These are phyloP conservation scores for Xylaria sp. DNA, from an alignment of 2,329 filamentous ascomycete species.

Conservation along the genomic window DNA sequence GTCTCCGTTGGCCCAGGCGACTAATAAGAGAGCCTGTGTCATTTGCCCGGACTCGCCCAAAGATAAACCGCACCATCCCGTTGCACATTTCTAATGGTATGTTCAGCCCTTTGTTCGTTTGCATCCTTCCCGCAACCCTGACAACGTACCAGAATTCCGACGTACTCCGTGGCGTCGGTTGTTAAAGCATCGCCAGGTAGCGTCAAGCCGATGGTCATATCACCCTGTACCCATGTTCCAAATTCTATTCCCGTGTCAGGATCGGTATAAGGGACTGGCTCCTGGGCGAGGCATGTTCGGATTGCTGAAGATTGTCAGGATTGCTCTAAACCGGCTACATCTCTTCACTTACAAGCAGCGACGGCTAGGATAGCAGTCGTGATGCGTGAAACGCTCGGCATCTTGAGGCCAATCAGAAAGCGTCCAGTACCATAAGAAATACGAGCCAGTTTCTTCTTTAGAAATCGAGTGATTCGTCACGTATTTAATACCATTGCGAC, in stretches of 20 bases:
- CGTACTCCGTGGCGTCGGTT: conserved; percentile 46
- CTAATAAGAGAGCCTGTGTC: conserved; percentile 56
- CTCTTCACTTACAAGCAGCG: conserved; percentile 43
- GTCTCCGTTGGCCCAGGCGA: conserved; percentile 65
- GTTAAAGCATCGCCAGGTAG: conserved; percentile 47
- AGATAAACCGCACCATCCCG: conserved; percentile 48
- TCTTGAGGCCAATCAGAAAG: conserved; percentile 43
- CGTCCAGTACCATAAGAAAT: conserved; percentile 40
- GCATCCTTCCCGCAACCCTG: background rate
- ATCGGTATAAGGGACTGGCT: conserved; percentile 45
- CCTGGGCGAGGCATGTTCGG: conserved; percentile 45
- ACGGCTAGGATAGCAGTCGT: conserved; percentile 46
- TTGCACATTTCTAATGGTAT: conserved; percentile 44
- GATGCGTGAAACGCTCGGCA: conserved; percentile 46
- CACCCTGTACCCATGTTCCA: conserved; percentile 45
- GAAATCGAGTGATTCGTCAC: conserved; percentile 31
- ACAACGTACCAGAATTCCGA: conserved; percentile 46
- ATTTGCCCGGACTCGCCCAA: conserved; percentile 49
- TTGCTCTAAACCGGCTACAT: background rate
- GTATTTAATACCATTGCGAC: conserved; percentile 43
- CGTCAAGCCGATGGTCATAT: conserved; percentile 45
- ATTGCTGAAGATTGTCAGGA: conserved; percentile 42
- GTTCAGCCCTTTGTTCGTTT: conserved; percentile 24
- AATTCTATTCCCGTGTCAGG: conserved; percentile 46
- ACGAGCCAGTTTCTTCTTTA: conserved; percentile 26